Conservation (phyloP, 495 filamentous ascomycete genomes). For the Aspergillus asperescens region DNA sequence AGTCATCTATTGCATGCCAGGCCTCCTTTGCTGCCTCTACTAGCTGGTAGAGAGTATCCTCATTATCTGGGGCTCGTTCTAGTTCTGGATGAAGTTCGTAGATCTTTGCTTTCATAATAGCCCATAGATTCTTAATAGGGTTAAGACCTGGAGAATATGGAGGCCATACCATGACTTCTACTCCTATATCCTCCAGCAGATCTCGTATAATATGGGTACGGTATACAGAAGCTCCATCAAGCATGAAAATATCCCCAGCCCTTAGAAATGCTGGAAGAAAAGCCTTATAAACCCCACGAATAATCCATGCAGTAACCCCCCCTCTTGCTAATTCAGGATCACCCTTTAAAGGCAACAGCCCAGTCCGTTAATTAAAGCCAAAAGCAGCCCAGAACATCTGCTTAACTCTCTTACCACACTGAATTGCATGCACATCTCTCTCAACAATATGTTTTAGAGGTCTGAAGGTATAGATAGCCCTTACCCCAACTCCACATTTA, state of each 20-base stretch:
- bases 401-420: neutral
- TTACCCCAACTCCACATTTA: too few relatives aligned
- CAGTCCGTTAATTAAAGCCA: neutral
- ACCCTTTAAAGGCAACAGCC: neutral
- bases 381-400: conserved; percentile 5
- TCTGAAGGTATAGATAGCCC: too few relatives aligned
- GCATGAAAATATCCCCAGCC: conserved; percentile 1
- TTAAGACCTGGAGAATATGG: neutral
- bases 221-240: neutral
- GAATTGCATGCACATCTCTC: conserved; percentile 1
- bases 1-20: neutral
- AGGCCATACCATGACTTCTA: neutral
- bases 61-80: neutral
- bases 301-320: neutral
- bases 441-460: too few relatives aligned
- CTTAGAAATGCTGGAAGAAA: neutral
- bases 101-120: neutral
- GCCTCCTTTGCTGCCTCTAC: neutral
- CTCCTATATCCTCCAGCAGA: neutral
- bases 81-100: conserved; percentile 1
- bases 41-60: neutral
- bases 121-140: conserved; percentile 1
- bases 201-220: neutral
- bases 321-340: neutral
- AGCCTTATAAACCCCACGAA: neutral